These are phyloP conservation scores for Sindora glabra DNA, from an alignment of 306 rosid genomes.

Conservation along the genomic window DNA sequence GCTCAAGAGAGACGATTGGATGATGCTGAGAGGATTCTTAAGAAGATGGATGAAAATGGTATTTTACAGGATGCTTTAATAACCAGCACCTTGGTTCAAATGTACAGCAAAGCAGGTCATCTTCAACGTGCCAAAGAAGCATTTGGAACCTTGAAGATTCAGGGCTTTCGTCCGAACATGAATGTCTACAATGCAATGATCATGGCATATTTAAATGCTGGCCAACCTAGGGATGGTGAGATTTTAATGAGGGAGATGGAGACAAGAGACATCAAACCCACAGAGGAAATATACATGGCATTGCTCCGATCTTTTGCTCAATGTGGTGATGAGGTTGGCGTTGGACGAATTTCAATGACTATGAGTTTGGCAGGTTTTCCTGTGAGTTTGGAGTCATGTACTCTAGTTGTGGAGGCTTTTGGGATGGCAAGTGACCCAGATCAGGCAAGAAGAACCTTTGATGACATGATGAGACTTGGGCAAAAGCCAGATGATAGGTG, in stretches of 20 bases:
- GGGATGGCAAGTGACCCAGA: slow-evolving; percentile 26
- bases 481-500: slow-evolving; percentile 42
- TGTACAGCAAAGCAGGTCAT: slow-evolving; percentile 51
- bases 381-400: slow-evolving; percentile 29
- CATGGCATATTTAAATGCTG: slow-evolving; percentile 38
- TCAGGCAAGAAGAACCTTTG: slow-evolving; percentile 38
- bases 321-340: slow-evolving; percentile 20
- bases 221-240: slow-evolving; percentile 25
- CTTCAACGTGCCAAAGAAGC: slow-evolving; percentile 36
- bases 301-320: slow-evolving; percentile 33
- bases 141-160: slow-evolving; percentile 30
- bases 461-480: slow-evolving; percentile 34
- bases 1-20: slow-evolving; percentile 33
- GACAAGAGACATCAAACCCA: slow-evolving; percentile 31
- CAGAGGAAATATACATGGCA: slow-evolving; percentile 38
- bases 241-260: slow-evolving; percentile 44
- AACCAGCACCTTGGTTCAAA: slow-evolving; percentile 35
- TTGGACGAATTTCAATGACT: slow-evolving; percentile 18
- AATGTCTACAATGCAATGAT: slow-evolving; percentile 37
- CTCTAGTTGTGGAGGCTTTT: slow-evolving; percentile 35
- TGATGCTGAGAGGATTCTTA: slow-evolving; percentile 47
- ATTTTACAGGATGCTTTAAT: slow-evolving; percentile 31
- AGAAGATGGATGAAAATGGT: slow-evolving; percentile 45
- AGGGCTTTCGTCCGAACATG: slow-evolving; percentile 43
- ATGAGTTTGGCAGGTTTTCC: slow-evolving; percentile 35